Base-by-base conservation (phyloP, 2,329 filamentous ascomycete species). In the Trichoderma sp. region DNA sequence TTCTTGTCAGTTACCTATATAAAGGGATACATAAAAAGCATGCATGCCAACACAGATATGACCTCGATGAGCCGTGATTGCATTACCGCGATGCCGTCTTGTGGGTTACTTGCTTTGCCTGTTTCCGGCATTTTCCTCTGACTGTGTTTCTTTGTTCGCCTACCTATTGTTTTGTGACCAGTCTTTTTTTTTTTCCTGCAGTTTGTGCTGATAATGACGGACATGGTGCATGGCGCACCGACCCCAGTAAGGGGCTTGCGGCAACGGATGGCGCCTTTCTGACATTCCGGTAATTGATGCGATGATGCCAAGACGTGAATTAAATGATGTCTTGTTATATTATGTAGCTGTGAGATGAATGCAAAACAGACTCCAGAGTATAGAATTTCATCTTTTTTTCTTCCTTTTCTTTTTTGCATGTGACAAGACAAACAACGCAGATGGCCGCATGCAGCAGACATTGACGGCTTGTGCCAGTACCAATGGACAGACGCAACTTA, bases 221-320 rank as follows among this genome's bases (percentile, higher is more conserved):
- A 15, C n/a, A 61, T 39, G 61, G 56, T 34, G 45, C 61, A 64
- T 64, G 39, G 61, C 50, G 61, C 35, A 42, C 9, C 22, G 35
- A 64, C 50, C 61, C 61, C 34, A 32, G 61, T 64, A 39, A 64
- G 61, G 61, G 61, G 61, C 50, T 64, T 50, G 42, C 59, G 52
- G 59, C 29, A 19, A 25, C 19, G 27, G 59, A 63, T 35, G 25
- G 25, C 54, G 54, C 19, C 29, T 4, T 48, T 48, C 42, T 48
- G 42, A 22, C 39, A 45, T 22, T 48, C 22, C 42, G 42, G 42
- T 19, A 48, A 48, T 48, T 48, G 19, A 48, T 19, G 42, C 19
- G 19, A 48, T 22, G 42, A 48, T 48, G 42, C 42, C 42, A 48
- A 48, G 42, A 48, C n/a, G 19, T 22, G 42, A 48, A 13, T 12